Conservation (phyloP, 2,329 filamentous ascomycete species). For the Pestalotiopsis sp. region DNA sequence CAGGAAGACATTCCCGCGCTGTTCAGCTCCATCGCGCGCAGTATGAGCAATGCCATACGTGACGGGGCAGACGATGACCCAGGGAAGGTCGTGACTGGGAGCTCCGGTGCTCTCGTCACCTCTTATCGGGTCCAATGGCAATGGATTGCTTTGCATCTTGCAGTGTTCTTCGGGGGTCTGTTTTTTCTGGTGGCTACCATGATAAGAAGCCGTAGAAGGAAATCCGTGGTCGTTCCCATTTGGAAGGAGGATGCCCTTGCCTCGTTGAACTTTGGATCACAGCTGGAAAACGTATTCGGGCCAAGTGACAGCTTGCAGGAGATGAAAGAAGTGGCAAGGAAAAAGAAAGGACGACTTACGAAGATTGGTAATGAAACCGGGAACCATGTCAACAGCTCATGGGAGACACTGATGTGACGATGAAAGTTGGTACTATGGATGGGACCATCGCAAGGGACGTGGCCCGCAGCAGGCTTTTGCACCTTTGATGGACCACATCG, state of each 20-base stretch:
- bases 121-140: neutral
- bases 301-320: neutral
- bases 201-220: too few species aligned
- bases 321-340: neutral
- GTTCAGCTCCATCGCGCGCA: neutral
- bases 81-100: neutral
- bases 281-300: neutral
- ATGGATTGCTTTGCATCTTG: neutral
- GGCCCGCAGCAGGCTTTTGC: too few species aligned
- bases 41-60: slow-evolving; percentile 4
- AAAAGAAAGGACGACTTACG: neutral
- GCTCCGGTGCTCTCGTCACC: neutral
- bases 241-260: neutral
- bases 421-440: too few species aligned
- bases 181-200: neutral
- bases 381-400: neutral
- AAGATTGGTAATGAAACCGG: neutral
- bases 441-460: too few species aligned
- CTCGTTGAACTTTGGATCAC: neutral
- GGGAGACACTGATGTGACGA: neutral
- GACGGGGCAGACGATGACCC: neutral
- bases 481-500: too few species aligned
- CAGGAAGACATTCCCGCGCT: neutral
- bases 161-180: neutral
- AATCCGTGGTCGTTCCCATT: neutral